A percentile compares a stretch with the other conserved stretches of the same genome.
These are phyloP conservation scores for Moelleriella libera DNA, from an alignment of 2,329 filamentous ascomycete species.

Conservation along the genomic window DNA sequence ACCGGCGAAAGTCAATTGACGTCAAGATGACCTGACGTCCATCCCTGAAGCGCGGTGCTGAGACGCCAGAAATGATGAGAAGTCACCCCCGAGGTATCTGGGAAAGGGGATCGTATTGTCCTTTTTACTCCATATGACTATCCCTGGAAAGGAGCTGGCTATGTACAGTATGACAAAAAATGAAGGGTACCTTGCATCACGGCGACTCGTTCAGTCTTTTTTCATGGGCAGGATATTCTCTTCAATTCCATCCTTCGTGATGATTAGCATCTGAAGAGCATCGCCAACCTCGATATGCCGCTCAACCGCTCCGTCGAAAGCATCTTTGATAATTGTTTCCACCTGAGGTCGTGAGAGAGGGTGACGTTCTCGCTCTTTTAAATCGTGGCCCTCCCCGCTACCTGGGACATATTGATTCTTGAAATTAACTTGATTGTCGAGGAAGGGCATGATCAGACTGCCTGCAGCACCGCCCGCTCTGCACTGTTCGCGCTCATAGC, in stretches of 20 bases:
- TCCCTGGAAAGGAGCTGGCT: neutral
- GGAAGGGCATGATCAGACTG: conserved; percentile 94
- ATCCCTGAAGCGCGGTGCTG: too few species aligned
- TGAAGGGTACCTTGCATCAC: neutral
- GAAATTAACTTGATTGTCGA: conserved; percentile 99
- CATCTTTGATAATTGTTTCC: conserved; percentile 84
- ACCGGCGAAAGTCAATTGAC: too few species aligned
- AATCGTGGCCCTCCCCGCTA: conserved; percentile 67
- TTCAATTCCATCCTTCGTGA: conserved; percentile 77
- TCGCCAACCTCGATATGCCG: conserved; percentile 98
- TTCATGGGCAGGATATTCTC: conserved; percentile 77
- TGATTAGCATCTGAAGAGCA: conserved; percentile 86
- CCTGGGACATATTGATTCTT: conserved; percentile 95
- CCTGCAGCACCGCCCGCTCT: conserved; percentile 84
- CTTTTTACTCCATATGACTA: neutral
- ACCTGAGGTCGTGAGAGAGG: conserved; percentile 62
- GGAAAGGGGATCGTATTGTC: too few species aligned
- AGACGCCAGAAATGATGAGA: too few species aligned
- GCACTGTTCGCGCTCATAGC: conserved; percentile 94
- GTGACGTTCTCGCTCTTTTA: conserved; percentile 56
- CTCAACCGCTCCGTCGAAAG: conserved; percentile 95
- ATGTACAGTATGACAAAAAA: neutral
- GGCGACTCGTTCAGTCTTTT: conserved; percentile 53
- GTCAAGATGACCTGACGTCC: too few species aligned
- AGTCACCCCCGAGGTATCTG: too few species aligned